phyloP scores from a whole-genome alignment of 805 yeast genomes.

The Saccharomycopsis lassenensis region DNA sequence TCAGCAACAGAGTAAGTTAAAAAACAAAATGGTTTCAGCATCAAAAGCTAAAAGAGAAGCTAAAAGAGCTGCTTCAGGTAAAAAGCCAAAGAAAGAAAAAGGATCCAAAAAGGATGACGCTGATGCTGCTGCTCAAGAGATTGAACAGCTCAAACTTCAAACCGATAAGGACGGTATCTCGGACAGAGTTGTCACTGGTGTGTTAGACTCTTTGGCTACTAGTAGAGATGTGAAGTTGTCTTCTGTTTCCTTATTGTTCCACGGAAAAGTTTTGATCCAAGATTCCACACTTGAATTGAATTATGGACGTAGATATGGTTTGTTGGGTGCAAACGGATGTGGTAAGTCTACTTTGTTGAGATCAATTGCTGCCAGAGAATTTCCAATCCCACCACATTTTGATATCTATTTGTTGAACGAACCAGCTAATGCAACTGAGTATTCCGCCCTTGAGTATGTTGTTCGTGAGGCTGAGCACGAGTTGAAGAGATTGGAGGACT shows the following conservation, averaged over 20 bases:
- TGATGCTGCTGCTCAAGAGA: slow-evolving; percentile 57
- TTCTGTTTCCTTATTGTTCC: slow-evolving; percentile 86
- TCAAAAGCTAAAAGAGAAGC: slow-evolving; percentile 98
- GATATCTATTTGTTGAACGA: slow-evolving; percentile 92
- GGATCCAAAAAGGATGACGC: slow-evolving; percentile 37
- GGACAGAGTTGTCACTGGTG: slow-evolving; percentile 98
- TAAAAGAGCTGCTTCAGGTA: slow-evolving; percentile 81
- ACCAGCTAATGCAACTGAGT: slow-evolving; percentile 93
- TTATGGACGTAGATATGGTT: slow-evolving; percentile 95
- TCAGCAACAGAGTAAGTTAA: neutral
- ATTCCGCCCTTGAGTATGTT: slow-evolving; percentile 88
- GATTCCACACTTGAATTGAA: slow-evolving; percentile 88
- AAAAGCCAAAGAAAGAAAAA: slow-evolving; percentile 48
- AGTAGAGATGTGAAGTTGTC: slow-evolving; percentile 91
- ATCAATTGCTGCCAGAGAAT: slow-evolving; percentile 92
- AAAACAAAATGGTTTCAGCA: slow-evolving; percentile 44
- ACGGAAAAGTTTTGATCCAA: slow-evolving; percentile 92
- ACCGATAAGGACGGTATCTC: slow-evolving; percentile 89
- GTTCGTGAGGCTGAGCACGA: slow-evolving; percentile 93
- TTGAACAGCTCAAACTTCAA: slow-evolving; percentile 82
- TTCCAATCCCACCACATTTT: slow-evolving; percentile 84
- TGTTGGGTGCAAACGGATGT: slow-evolving; percentile 97
- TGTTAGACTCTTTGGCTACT: slow-evolving; percentile 74
- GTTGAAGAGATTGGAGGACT: slow-evolving; percentile 81
- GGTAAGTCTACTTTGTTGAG: slow-evolving; percentile 94